A percentile compares a stretch with the other conserved stretches of the same genome.
phyloP scores from a whole-genome alignment of 768 basidiomycete genomes.

The Phlegmacium glaucopus region DNA sequence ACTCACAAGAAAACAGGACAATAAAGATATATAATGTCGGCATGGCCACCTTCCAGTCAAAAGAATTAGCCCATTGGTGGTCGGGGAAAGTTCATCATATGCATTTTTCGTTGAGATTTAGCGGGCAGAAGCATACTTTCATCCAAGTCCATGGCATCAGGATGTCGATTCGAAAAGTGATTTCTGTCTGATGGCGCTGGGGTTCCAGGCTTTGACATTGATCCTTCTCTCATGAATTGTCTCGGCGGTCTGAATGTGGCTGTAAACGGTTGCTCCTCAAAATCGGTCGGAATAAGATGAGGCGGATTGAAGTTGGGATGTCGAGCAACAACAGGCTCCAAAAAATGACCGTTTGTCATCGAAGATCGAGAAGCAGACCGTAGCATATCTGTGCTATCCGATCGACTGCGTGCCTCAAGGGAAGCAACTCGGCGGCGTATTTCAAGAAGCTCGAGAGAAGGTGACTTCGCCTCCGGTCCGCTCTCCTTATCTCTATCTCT shows the following conservation, averaged over 20 bases:
- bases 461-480: neutral
- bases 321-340: slow-evolving; percentile 3
- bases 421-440: slow-evolving; percentile 12
- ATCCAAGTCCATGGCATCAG: slow-evolving; percentile 11
- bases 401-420: slow-evolving; percentile 7
- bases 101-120: slow-evolving; percentile 19
- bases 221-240: slow-evolving; percentile 6
- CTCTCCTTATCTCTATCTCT: slow-evolving; percentile 6
- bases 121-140: slow-evolving; percentile 15
- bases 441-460: slow-evolving; percentile 9
- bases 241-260: slow-evolving; percentile 1
- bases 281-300: slow-evolving; percentile 10
- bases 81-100: slow-evolving; percentile 11
- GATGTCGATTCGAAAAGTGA: slow-evolving; percentile 2
- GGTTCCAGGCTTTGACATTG: slow-evolving; percentile 11
- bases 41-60: neutral
- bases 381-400: neutral
- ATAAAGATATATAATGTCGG: neutral
- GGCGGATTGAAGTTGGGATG: slow-evolving; percentile 5
- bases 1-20: neutral
- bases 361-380: slow-evolving; percentile 3
- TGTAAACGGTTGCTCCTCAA: slow-evolving; percentile 2
- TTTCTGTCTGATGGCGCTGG: slow-evolving; percentile 7
- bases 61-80: slow-evolving; percentile 1
- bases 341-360: slow-evolving; percentile 1